Evolutionary conservation across 257 asterid genomes (phyloP).

Genomic region (Solanum bulbocastanum): DNA sequence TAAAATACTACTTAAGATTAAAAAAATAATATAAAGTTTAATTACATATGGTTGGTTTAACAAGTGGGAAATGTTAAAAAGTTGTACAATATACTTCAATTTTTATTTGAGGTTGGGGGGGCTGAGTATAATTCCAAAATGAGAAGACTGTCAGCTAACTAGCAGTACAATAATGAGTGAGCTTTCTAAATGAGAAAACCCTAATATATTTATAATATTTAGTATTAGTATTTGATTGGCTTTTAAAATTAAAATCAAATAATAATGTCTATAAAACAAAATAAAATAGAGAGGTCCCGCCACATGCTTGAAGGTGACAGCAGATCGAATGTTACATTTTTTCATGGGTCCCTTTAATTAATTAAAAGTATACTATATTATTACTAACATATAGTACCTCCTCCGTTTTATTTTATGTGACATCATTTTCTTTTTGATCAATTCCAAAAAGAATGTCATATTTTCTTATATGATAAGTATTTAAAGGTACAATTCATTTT

Average conservation of each 20-base stretch:
- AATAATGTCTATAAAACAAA: background rate
- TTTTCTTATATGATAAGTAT: too few species aligned
- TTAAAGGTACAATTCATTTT: too few species aligned
- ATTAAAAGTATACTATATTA: background rate
- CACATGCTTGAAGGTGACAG: constrained; percentile 2
- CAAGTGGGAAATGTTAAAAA: background rate
- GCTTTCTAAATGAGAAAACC: background rate
- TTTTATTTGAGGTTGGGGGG: background rate
- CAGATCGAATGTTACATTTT: background rate
- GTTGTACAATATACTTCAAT: background rate
- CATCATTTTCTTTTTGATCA: too few species aligned
- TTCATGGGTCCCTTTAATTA: background rate
- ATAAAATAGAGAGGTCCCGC: background rate
- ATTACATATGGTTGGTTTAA: background rate
- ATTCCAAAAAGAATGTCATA: too few species aligned
- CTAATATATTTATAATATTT: background rate
- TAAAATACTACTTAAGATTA: background rate
- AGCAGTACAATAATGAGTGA: background rate
- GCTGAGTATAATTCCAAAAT: background rate
- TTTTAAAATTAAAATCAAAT: background rate
- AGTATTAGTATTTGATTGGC: background rate
- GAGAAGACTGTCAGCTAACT: background rate
- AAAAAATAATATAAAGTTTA: background rate
- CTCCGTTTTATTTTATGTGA: too few species aligned
- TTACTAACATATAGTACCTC: background rate